phyloP scores from a whole-genome alignment of 805 yeast species.

The Wickerhamiella lipophila region DNA sequence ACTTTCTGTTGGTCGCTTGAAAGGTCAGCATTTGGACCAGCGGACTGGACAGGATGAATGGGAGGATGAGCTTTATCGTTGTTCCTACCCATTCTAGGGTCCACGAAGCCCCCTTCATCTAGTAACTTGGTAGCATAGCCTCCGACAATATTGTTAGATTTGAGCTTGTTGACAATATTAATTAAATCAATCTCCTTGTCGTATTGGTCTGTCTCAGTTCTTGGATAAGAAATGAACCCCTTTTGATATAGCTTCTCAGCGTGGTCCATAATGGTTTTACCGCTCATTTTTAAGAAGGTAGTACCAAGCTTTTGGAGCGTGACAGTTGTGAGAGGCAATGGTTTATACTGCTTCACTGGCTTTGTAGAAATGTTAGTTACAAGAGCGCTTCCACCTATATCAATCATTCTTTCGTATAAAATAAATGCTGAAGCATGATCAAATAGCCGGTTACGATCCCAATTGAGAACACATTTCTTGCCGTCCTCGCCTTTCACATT shows the following conservation, averaged over 20 bases:
- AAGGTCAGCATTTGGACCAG: slow-evolving; percentile 16
- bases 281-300: slow-evolving; percentile 55
- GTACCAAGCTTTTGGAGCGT: slow-evolving; percentile 84
- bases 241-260: slow-evolving; percentile 80
- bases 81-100: slow-evolving; percentile 69
- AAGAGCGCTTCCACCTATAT: slow-evolving; percentile 35
- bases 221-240: slow-evolving; percentile 87
- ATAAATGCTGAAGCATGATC: slow-evolving; percentile 55
- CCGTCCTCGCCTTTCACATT: slow-evolving; percentile 28
- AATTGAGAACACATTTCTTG: slow-evolving; percentile 38
- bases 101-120: slow-evolving; percentile 35
- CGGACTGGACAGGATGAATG: slow-evolving; percentile 61
- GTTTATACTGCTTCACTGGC: slow-evolving; percentile 67
- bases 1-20: slow-evolving; percentile 36
- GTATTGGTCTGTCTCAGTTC: slow-evolving; percentile 90
- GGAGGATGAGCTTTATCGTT: slow-evolving; percentile 98
- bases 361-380: slow-evolving; percentile 41
- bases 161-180: slow-evolving; percentile 49
- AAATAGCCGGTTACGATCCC: slow-evolving; percentile 63
- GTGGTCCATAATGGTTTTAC: slow-evolving; percentile 56
- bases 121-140: slow-evolving; percentile 42
- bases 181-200: slow-evolving; percentile 64
- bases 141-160: slow-evolving; percentile 51
- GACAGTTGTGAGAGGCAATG: slow-evolving; percentile 88
- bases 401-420: slow-evolving; percentile 56